These are phyloP conservation scores for Wickerhamiella lipophila DNA, from an alignment of 805 yeast species.

Conservation along the genomic window DNA sequence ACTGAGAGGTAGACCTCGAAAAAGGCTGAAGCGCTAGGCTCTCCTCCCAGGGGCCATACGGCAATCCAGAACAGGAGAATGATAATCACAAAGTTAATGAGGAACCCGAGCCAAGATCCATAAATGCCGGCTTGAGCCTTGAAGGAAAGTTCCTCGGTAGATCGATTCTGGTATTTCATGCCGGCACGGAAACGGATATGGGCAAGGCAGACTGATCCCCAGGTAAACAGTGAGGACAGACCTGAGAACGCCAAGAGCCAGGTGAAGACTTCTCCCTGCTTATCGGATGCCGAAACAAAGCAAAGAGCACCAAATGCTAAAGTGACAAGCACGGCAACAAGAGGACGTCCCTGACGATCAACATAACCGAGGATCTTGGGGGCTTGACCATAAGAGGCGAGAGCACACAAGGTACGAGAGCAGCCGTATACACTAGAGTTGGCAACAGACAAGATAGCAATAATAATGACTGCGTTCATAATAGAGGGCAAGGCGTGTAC, in stretches of 20 bases:
- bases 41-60: conserved; percentile 37
- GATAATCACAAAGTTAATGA: conserved; percentile 40
- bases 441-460: conserved; percentile 59
- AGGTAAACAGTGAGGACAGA: conserved; percentile 21
- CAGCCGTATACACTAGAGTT: conserved; percentile 56
- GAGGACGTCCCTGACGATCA: conserved; percentile 64
- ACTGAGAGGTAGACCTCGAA: conserved; percentile 44
- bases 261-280: conserved; percentile 21
- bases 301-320: conserved; percentile 40
- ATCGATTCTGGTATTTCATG: conserved; percentile 44
- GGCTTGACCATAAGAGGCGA: conserved; percentile 51
- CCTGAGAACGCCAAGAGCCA: conserved; percentile 24
- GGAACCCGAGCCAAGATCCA: conserved; percentile 47
- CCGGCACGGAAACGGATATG: conserved; percentile 36
- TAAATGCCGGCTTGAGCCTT: conserved; percentile 44
- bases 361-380: conserved; percentile 49
- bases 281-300: conserved; percentile 41
- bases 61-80: conserved; percentile 60
- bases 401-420: conserved; percentile 52
- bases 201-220: conserved; percentile 18
- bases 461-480: conserved; percentile 54
- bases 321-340: conserved; percentile 44
- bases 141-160: conserved; percentile 45
- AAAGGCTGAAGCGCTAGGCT: conserved; percentile 29
- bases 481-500: conserved; percentile 55